Conservation (phyloP, 352 stramenopile species). For the Phytophthora colocasiae region DNA sequence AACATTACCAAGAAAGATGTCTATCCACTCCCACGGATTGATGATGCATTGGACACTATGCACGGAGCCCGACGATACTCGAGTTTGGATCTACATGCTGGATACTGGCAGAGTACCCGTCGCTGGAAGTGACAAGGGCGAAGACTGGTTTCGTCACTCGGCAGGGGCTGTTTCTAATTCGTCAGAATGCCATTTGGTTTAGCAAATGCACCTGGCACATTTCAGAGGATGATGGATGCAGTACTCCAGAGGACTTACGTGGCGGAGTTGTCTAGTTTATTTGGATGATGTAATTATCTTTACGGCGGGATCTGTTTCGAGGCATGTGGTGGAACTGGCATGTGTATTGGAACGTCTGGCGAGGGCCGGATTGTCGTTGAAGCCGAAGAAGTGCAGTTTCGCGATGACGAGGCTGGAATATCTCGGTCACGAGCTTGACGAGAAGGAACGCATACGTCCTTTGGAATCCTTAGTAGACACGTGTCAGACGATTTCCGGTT, state of each 20-base stretch:
- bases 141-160: too few species aligned
- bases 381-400: slow-evolving; percentile 30
- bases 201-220: not conserved
- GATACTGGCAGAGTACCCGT: too few species aligned
- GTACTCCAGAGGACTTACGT: not conserved
- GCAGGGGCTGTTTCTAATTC: too few species aligned
- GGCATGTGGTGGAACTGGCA: not conserved
- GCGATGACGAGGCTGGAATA: slow-evolving; percentile 22
- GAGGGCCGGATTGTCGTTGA: not conserved
- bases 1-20: too few species aligned
- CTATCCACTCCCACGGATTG: too few species aligned
- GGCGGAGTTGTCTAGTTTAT: not conserved
- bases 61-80: too few species aligned
- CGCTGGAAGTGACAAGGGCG: too few species aligned
- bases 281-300: not conserved
- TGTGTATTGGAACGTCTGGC: not conserved
- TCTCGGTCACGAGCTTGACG: slow-evolving; percentile 30
- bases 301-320: not conserved
- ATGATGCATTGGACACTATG: too few species aligned
- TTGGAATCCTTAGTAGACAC: slow-evolving; percentile 12
- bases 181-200: not conserved
- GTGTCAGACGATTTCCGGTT: not conserved
- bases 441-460: slow-evolving; percentile 9
- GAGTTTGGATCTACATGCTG: too few species aligned
- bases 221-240: not conserved